Base-by-base conservation (phyloP, 768 basidiomycete genomes). In the Podaxis sp. region DNA sequence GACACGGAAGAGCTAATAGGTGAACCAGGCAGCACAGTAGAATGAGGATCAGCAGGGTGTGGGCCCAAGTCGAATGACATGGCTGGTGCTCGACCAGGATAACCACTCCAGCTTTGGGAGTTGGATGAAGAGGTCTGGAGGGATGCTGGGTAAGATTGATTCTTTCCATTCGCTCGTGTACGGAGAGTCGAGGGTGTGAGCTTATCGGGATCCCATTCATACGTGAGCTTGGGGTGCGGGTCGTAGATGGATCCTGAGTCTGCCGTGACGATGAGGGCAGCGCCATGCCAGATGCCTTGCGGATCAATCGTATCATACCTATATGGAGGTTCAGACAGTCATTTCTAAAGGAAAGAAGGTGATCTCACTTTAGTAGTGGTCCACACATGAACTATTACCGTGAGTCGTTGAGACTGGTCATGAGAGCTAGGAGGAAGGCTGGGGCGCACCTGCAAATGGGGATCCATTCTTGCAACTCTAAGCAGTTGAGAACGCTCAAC, bases 251-350 rank as follows among this genome's bases (percentile, higher is more conserved):
- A 93, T 15, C 90, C 90, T 24, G 85, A 80, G 72, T 94, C 93
- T 24, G 90, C 85, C 51, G 93, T 93, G 66, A 98, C 94, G 60
- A 98, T 82, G 74, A 99, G 76, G 11, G 87, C 93, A 12, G 90
- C 92, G 6, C 95, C 96, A 64, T 88, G 83, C 93, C 94, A 99
- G 38, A 94, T 77, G 17, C 87, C 85, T 24, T 84, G 77, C 64
- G 86, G 78, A 66, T 92, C 88, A 25, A 92, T 84, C 0, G 94
- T 98, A 70, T 98, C 95, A 69, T 94, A 98, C 46, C 91, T 87
- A 64, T 40, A 59, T 24, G 51, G 60, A 57, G 25, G 43, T 55
- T 49, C 40, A 36, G 55, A 50, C 33, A 33, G 57, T 36, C 52
- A 58, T 38, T 33, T 53, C 49, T 50, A 54, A 36, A 43, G 40